A percentile compares a stretch with the other conserved stretches of the same genome.
These are phyloP conservation scores for Pestalotiopsis sp. DNA, from an alignment of 2,329 filamentous ascomycete species.

Conservation along the genomic window DNA sequence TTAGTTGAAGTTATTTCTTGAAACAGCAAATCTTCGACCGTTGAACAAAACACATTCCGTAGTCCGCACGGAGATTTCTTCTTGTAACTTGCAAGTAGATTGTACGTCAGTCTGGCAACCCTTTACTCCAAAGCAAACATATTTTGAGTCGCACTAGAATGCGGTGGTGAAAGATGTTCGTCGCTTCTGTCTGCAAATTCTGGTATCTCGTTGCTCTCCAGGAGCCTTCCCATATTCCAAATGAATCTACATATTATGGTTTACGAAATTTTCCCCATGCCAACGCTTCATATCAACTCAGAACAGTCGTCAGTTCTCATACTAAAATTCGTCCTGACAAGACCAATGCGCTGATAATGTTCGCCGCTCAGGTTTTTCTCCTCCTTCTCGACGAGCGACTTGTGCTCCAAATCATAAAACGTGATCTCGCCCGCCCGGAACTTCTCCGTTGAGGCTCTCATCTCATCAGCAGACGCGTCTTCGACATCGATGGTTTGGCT, in stretches of 20 bases:
- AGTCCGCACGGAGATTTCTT: too few species aligned
- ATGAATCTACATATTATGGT: not conserved
- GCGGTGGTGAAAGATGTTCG: too few species aligned
- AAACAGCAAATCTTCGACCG: too few species aligned
- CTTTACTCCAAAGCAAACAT: too few species aligned
- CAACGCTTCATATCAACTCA: not conserved
- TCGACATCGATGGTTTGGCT: not conserved
- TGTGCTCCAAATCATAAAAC: not conserved
- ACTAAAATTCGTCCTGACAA: not conserved
- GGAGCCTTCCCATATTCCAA: not conserved
- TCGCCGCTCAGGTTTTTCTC: constrained; percentile 7
- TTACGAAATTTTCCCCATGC: too few species aligned
- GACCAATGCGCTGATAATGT: constrained; percentile 1
- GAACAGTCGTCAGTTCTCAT: not conserved
- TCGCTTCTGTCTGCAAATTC: too few species aligned
- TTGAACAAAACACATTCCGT: too few species aligned
- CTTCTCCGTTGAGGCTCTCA: constrained; percentile 1
- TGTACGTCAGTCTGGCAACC: too few species aligned
- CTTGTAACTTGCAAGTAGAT: too few species aligned
- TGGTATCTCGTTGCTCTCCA: not conserved
- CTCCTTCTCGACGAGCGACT: not conserved
- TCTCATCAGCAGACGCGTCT: not conserved
- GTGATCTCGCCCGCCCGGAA: not conserved
- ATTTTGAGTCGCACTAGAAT: too few species aligned
- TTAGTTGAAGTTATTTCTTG: too few species aligned